phyloP scores from a whole-genome alignment of 148 eudicot species.

The Drosera capensis region DNA sequence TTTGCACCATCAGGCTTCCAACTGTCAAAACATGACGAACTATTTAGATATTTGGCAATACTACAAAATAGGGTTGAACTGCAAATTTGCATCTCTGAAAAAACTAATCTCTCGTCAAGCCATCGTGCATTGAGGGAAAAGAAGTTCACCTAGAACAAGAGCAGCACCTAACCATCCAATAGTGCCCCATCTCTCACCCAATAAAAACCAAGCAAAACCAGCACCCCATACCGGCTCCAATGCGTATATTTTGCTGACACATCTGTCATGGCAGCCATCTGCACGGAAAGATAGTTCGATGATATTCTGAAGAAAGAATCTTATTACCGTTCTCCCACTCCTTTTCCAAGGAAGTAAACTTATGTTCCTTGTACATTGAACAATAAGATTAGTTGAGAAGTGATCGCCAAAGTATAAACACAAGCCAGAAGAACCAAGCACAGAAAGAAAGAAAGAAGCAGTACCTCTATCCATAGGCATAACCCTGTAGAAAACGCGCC shows the following conservation, averaged over 20 bases:
- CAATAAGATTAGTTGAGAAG: neutral
- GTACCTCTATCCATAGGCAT: constrained; percentile 73
- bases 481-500: constrained; percentile 50
- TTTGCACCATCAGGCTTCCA: constrained; percentile 54
- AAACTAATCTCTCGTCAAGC: neutral
- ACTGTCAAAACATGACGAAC: constrained; percentile 11
- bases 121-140: neutral
- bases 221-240: constrained; percentile 78
- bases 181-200: constrained; percentile 67
- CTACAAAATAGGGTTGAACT: neutral
- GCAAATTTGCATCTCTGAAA: neutral
- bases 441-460: neutral
- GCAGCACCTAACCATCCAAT: constrained; percentile 64
- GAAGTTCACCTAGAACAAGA: constrained; percentile 38
- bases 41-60: too few relatives aligned
- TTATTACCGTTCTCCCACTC: neutral
- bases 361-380: neutral
- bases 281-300: constrained; percentile 4
- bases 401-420: neutral
- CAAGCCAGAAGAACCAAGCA: neutral
- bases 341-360: neutral
- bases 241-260: constrained; percentile 57
- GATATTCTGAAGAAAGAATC: neutral
- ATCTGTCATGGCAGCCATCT: constrained; percentile 62
- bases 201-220: constrained; percentile 72